These are phyloP conservation scores for Capillidium rhysosporum DNA, from an alignment of 371 early-diverging fungal species.

Conservation along the genomic window DNA sequence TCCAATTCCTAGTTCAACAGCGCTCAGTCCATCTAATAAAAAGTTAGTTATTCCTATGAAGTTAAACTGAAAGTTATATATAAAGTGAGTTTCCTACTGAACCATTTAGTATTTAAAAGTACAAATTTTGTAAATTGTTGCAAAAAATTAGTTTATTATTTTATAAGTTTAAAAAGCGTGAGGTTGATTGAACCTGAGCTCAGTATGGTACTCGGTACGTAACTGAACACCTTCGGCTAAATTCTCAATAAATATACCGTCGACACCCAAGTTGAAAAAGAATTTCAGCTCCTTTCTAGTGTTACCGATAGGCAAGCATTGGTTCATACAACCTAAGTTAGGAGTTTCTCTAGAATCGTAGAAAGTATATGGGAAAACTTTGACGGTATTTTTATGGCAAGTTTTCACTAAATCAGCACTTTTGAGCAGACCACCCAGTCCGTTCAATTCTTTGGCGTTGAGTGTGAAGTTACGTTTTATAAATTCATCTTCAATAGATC, in stretches of 20 bases:
- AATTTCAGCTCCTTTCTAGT: slow-evolving; percentile 12
- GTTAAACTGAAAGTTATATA: no score
- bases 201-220: slow-evolving; percentile 5
- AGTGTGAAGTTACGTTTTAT: slow-evolving; percentile 9
- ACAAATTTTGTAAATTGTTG: not conserved
- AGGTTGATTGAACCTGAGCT: not conserved
- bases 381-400: slow-evolving; percentile 12
- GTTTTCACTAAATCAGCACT: slow-evolving; percentile 9
- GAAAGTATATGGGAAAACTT: slow-evolving; percentile 17
- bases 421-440: slow-evolving; percentile 17
- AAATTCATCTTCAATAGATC: slow-evolving; percentile 11
- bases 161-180: not conserved
- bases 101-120: not conserved
- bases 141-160: not conserved
- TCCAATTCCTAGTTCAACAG: no score
- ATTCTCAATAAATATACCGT: slow-evolving; percentile 21
- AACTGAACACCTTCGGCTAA: slow-evolving; percentile 13
- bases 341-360: slow-evolving; percentile 15
- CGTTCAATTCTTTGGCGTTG: slow-evolving; percentile 10
- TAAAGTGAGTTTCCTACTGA: no score
- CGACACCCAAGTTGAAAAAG: slow-evolving; percentile 16
- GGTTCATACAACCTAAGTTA: not conserved
- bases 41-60: no score
- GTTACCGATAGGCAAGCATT: not conserved
- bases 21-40: no score